Evolutionary conservation across 2,329 filamentous ascomycete genomes (phyloP).

Genomic region (Fusarium tuaranense): DNA sequence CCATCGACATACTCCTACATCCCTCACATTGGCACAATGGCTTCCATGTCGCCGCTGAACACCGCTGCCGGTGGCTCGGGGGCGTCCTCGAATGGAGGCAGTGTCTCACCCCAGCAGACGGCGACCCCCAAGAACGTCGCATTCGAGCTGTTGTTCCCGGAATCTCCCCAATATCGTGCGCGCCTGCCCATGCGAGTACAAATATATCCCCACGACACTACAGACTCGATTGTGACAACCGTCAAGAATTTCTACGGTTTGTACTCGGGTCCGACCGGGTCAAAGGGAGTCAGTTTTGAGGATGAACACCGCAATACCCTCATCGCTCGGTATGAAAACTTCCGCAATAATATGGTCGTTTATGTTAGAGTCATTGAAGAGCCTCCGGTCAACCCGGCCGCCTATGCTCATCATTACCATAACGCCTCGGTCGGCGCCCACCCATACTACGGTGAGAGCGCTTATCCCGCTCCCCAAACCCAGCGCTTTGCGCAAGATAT

Average conservation of each 20-base stretch:
- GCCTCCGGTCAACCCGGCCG: conserved; percentile 56
- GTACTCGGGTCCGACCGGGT: conserved; percentile 78
- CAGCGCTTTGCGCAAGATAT: conserved; percentile 70
- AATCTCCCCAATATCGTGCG: conserved; percentile 76
- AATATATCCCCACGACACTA: conserved; percentile 95
- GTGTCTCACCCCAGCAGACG: conserved; percentile 60
- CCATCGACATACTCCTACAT: conserved; percentile 43
- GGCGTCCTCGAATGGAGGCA: conserved; percentile 56
- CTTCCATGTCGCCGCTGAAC: conserved; percentile 60
- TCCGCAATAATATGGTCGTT: conserved; percentile 90
- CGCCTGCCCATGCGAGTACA: conserved; percentile 87
- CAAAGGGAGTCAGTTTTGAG: conserved; percentile 93
- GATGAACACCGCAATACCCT: conserved; percentile 89
- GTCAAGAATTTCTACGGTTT: conserved; percentile 99
- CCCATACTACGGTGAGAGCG: conserved; percentile 66
- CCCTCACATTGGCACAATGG: conserved; percentile 53
- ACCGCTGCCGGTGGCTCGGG: conserved; percentile 48
- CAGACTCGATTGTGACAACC: conserved; percentile 96
- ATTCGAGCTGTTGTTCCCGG: conserved; percentile 80
- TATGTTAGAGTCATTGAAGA: conserved; percentile 88
- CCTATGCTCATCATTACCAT: conserved; percentile 65
- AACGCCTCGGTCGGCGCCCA: conserved; percentile 64
- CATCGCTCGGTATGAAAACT: conserved; percentile 97
- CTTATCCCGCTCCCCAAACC: conserved; percentile 58
- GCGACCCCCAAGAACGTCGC: conserved; percentile 77